Evolutionary conservation across 345 rosid species (phyloP), one percentile per base, ranked within the genome.

Genomic region (Eucalyptus globulus): DNA sequence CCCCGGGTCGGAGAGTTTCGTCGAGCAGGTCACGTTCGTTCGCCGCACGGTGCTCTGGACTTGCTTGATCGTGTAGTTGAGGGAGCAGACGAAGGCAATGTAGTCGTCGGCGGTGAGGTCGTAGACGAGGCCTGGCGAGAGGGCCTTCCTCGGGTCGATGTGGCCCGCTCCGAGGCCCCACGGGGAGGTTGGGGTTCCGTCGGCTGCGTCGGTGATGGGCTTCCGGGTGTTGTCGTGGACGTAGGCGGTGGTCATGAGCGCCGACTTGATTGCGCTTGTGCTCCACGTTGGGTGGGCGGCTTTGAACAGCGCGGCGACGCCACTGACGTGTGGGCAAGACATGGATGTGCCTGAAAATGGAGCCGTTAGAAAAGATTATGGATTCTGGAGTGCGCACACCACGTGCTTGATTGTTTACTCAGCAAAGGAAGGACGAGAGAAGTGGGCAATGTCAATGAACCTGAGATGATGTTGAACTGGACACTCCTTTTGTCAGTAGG

Each of bases 321-420:
- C 99, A 69, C 99, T 97, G 87, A 97, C 91, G 89, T 97, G 99
- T 4, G 99, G 99, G 93, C 99, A 97, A 5, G 99, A 96, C 99
- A 97, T 97, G 0, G 99, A 97, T 34, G 99, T 97, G 47, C 99
- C 99, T 97, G 86, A 76, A 50, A 88, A 89, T 14, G 44, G 87
- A 87, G 88, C 92, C 93, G 92, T 93, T 90, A 51, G 51, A 34
- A 17, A 31, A 76, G 47, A 31, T 54, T 54, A 86, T 91, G 45
- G 11, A 5, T 37, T 11, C 8, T 6, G 47, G 47, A 37, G 47
- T 0, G 45, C 22, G 83, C 83, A 37, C 14, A 0, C 96, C 0
- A 24, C 6, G 14, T 37, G 83, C 27, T 72, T 11, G 83, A 21
- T 76, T 21, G 47, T 76, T 76, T 76, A 14, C 47, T 76, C 47